Percentiles rank a stretch among this genome's conserved stretches.
phyloP scores from a whole-genome alignment of 805 yeast genomes.

The Kuraishia floccosa region DNA sequence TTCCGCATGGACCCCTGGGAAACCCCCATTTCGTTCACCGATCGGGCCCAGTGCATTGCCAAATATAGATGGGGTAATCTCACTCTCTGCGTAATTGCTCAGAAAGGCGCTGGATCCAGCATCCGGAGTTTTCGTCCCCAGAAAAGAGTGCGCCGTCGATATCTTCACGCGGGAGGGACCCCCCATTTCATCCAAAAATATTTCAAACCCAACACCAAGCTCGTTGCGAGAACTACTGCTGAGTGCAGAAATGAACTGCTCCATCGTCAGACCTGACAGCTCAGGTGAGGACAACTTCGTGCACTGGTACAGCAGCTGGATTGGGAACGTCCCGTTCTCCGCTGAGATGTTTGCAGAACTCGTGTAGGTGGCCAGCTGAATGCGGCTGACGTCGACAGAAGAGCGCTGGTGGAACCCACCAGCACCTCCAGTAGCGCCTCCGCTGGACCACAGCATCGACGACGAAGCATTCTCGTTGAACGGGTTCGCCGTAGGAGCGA shows the following conservation, averaged over 20 bases:
- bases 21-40: no score
- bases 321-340: constrained; percentile 8
- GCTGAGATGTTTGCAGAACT: constrained; percentile 22
- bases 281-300: constrained; percentile 14
- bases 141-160: no score
- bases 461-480: background rate
- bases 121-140: no score
- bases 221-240: constrained; percentile 17
- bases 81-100: no score
- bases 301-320: constrained; percentile 13
- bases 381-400: constrained; percentile 17
- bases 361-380: constrained; percentile 29
- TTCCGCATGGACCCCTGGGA: no score
- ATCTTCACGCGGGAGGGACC: constrained; percentile 30
- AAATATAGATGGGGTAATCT: no score
- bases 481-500: background rate
- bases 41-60: no score
- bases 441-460: background rate
- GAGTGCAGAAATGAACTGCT: constrained; percentile 18
- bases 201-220: constrained; percentile 24
- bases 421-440: background rate
- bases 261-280: constrained; percentile 17
- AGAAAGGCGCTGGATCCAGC: no score
- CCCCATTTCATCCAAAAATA: constrained; percentile 32
- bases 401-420: constrained; percentile 3